These are phyloP conservation scores for Globisporangium emineosum DNA, from an alignment of 352 stramenopile species.

Conservation along the genomic window DNA sequence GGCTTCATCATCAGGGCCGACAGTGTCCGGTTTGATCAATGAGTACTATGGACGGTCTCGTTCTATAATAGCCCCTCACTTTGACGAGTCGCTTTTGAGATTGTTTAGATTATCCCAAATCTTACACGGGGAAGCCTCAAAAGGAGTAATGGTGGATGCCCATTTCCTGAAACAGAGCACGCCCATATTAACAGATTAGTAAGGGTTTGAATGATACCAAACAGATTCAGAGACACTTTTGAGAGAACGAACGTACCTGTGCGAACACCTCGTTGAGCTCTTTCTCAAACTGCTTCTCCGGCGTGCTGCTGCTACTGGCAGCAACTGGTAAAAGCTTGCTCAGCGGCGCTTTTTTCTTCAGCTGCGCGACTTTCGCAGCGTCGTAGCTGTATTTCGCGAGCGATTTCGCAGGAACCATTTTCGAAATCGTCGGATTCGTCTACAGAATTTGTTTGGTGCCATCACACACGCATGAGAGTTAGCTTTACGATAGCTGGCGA, in stretches of 20 bases:
- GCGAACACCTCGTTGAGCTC: conserved; percentile 66
- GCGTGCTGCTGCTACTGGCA: conserved; percentile 8
- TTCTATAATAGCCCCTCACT: background rate
- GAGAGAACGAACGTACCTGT: conserved; percentile 28
- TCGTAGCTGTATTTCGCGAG: conserved; percentile 53
- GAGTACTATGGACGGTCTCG: background rate
- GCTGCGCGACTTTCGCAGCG: conserved; percentile 29
- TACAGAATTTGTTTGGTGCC: background rate
- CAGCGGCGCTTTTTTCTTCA: conserved; percentile 65
- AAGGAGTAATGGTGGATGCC: conserved; percentile 49
- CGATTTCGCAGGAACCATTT: conserved; percentile 40
- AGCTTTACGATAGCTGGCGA: background rate
- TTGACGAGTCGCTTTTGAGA: background rate
- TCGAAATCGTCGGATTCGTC: conserved; percentile 29
- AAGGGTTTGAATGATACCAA: background rate
- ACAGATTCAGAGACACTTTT: background rate
- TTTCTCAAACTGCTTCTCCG: conserved; percentile 61
- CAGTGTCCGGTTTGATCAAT: background rate
- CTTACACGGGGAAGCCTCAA: conserved; percentile 12
- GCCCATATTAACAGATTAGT: background rate
- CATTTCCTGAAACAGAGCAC: conserved; percentile 33
- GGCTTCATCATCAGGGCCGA: background rate
- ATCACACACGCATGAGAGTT: background rate
- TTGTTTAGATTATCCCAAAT: background rate
- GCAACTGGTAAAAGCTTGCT: conserved; percentile 41